Conservation (phyloP, 768 basidiomycete species). For the Tricholoma saponaceum region DNA sequence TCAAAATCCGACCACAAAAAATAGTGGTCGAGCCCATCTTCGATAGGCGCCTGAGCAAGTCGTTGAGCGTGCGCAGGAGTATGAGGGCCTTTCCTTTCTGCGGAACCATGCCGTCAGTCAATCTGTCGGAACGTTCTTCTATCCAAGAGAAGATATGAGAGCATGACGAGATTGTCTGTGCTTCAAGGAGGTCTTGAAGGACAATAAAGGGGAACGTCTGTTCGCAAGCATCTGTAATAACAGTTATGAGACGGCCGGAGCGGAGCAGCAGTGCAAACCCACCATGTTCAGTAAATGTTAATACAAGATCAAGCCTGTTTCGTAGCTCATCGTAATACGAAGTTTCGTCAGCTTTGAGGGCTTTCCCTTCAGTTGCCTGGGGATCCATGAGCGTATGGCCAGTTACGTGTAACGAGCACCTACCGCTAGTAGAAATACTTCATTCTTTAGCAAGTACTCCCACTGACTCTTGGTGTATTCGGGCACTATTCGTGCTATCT, state of each 20-base stretch:
- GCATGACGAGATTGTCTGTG: constrained; percentile 81
- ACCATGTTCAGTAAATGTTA: constrained; percentile 79
- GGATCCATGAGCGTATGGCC: not conserved
- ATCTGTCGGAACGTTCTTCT: constrained; percentile 61
- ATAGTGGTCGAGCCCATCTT: constrained; percentile 82
- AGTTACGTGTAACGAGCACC: constrained; percentile 21
- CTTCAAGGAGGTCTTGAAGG: constrained; percentile 80
- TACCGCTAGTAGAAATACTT: constrained; percentile 71
- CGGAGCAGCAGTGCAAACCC: constrained; percentile 17
- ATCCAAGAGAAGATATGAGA: constrained; percentile 89
- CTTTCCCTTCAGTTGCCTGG: constrained; percentile 65
- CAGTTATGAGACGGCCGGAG: not conserved
- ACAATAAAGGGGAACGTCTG: constrained; percentile 66
- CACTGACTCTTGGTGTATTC: constrained; percentile 70
- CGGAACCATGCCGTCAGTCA: constrained; percentile 77
- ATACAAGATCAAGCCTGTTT: constrained; percentile 65
- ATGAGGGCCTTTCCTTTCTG: constrained; percentile 87
- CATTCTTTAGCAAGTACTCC: constrained; percentile 70
- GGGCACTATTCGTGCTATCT: constrained; percentile 21
- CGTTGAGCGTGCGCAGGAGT: constrained; percentile 81
- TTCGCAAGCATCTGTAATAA: constrained; percentile 67
- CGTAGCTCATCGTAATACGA: constrained; percentile 60
- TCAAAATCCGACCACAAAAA: constrained; percentile 87
- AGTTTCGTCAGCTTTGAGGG: constrained; percentile 46
- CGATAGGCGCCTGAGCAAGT: constrained; percentile 79